phyloP scores from a whole-genome alignment of 148 eudicot genomes.

The Euryodendron excelsum region DNA sequence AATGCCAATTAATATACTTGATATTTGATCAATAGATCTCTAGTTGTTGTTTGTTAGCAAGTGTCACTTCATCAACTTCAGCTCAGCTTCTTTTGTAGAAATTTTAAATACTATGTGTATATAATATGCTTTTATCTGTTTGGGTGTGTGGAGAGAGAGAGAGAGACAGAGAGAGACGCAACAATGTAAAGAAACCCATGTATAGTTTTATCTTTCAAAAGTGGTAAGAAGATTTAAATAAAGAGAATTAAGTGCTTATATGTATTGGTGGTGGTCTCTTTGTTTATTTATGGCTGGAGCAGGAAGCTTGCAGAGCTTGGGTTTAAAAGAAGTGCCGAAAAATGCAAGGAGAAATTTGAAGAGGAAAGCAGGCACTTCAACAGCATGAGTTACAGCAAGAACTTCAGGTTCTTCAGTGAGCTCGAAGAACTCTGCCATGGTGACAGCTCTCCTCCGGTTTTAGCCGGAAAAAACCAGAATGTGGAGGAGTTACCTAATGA shows the following conservation, averaged over 20 bases:
- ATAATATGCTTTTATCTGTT: no score
- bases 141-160: neutral
- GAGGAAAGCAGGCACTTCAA: conserved; percentile 65
- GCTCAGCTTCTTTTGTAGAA: neutral
- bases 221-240: neutral
- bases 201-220: no score
- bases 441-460: conserved; percentile 9
- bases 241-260: neutral
- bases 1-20: no score
- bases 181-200: neutral
- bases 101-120: neutral
- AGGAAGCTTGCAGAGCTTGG: conserved; percentile 85
- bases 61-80: neutral
- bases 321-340: conserved; percentile 64
- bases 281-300: conserved; percentile 39
- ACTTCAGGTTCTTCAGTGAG: conserved; percentile 63
- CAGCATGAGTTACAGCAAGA: conserved; percentile 34
- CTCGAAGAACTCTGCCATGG: conserved; percentile 61
- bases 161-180: neutral
- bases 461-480: conserved; percentile 20
- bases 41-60: neutral
- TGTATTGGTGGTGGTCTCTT: conserved; percentile 5
- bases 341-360: conserved; percentile 81
- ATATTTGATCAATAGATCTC: neutral
- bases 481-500: conserved; percentile 13